A percentile compares a stretch with the other conserved stretches of the same genome.
phyloP scores from a whole-genome alignment of 441 rosid species.

The Iberis amara region DNA sequence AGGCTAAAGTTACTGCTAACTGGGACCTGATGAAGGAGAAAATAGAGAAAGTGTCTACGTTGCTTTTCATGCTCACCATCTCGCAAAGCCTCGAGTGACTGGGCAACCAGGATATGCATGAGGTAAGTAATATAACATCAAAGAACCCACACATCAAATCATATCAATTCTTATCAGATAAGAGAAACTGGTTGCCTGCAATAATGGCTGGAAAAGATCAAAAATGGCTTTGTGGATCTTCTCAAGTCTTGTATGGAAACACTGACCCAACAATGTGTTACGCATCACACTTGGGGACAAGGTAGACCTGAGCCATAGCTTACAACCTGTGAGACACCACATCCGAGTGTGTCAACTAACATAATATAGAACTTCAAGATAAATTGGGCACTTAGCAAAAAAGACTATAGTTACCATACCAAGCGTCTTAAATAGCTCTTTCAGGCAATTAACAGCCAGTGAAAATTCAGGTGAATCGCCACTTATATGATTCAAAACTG shows the following conservation, averaged over 20 bases:
- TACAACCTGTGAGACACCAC: constrained; percentile 63
- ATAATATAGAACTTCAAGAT: constrained; percentile 12
- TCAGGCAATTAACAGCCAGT: constrained; percentile 82
- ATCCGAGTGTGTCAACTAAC: constrained; percentile 22
- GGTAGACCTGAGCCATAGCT: constrained; percentile 96
- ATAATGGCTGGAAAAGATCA: constrained; percentile 88
- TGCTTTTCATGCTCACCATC: constrained; percentile 98
- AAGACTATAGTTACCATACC: constrained; percentile 43
- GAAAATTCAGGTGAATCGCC: constrained; percentile 90
- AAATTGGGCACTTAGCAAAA: constrained; percentile 12
- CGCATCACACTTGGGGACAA: constrained; percentile 98
- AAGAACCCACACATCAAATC: constrained; percentile 3
- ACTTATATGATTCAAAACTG: constrained; percentile 83
- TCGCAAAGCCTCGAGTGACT: constrained; percentile 98
- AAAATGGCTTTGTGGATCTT: constrained; percentile 95
- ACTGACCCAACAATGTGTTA: constrained; percentile 93
- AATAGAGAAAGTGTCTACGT: constrained; percentile 82
- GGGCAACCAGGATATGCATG: constrained; percentile 28
- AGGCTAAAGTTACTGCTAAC: constrained; percentile 91
- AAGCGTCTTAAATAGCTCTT: constrained; percentile 91
- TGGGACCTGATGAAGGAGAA: constrained; percentile 97
- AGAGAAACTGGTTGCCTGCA: constrained; percentile 63
- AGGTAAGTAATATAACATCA: constrained; percentile 2
- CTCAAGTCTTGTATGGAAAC: constrained; percentile 93
- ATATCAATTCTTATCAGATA: constrained; percentile 15